Evolutionary conservation across 106 monocot genomes (phyloP).

Genomic region (Xerophyta viscosa): DNA sequence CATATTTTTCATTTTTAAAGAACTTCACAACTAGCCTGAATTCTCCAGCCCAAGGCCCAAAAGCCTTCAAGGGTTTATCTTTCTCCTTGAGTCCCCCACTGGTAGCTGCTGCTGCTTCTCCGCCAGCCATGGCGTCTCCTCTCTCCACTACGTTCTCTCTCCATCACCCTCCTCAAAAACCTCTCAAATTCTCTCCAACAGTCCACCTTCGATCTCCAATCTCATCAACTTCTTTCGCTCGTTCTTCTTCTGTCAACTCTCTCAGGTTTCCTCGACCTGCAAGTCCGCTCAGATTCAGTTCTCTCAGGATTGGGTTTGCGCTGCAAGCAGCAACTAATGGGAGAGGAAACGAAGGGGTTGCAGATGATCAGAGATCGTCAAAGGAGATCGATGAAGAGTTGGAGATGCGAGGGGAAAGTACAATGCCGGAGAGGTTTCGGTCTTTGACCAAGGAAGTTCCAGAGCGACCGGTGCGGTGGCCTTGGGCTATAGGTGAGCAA

Average conservation of each 20-base stretch:
- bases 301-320: background rate
- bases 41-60: too few species aligned
- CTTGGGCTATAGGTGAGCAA: slow-evolving; percentile 26
- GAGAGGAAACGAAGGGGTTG: background rate
- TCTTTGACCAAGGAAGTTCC: slow-evolving; percentile 28
- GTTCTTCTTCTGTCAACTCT: too few species aligned
- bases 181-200: slow-evolving; percentile 1
- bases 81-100: too few species aligned
- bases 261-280: too few species aligned
- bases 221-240: background rate
- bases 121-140: slow-evolving; percentile 20
- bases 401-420: slow-evolving; percentile 28
- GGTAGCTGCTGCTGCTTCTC: slow-evolving; percentile 2
- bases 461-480: slow-evolving; percentile 41
- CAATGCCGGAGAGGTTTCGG: slow-evolving; percentile 48
- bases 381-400: slow-evolving; percentile 12
- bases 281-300: too few species aligned
- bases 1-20: too few species aligned
- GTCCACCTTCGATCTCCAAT: slow-evolving; percentile 1
- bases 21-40: too few species aligned
- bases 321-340: background rate
- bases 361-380: too few species aligned
- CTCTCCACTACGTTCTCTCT: slow-evolving; percentile 6
- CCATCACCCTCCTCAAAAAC: slow-evolving; percentile 9
- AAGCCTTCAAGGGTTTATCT: too few species aligned